These are phyloP conservation scores for Pythium phragmiticola DNA, from an alignment of 352 stramenopile species.

Conservation along the genomic window DNA sequence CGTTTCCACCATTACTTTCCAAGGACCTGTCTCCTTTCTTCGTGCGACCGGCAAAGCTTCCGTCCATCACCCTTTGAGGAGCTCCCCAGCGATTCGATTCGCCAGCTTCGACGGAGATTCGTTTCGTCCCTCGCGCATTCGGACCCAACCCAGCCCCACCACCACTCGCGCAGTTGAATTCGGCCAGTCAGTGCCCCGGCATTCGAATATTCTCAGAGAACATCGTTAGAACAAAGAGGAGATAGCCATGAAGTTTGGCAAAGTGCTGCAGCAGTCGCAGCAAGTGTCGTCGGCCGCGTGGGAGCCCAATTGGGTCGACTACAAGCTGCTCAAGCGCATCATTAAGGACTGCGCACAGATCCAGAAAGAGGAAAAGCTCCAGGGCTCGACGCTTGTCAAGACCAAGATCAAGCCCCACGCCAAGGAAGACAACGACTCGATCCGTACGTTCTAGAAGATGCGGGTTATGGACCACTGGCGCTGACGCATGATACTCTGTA, in stretches of 20 bases:
- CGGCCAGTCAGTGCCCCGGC: not conserved
- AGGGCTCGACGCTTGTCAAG: constrained; percentile 68
- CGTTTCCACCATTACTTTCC: constrained; percentile 1
- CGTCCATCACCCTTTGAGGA: not conserved
- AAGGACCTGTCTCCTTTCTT: not conserved
- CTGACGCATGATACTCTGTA: constrained; percentile 23
- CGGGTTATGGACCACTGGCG: no score
- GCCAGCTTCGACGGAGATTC: constrained; percentile 6
- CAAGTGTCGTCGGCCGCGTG: constrained; percentile 76
- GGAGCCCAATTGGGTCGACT: constrained; percentile 83
- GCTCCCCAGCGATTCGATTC: constrained; percentile 1
- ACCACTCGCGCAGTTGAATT: not conserved
- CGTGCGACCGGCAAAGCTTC: not conserved
- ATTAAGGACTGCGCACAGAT: constrained; percentile 90
- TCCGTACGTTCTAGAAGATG: constrained; percentile 46
- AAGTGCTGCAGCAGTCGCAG: constrained; percentile 85
- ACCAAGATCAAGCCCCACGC: constrained; percentile 77
- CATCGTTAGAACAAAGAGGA: not conserved
- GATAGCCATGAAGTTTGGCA: constrained; percentile 82
- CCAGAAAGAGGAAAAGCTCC: constrained; percentile 83
- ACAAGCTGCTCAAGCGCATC: constrained; percentile 89
- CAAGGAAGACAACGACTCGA: constrained; percentile 87
- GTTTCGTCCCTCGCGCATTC: not conserved
- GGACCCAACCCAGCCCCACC: not conserved
- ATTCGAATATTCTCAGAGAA: constrained; percentile 10